phyloP scores from a whole-genome alignment of 805 yeast genomes.

The Yueomyces sinensis region DNA sequence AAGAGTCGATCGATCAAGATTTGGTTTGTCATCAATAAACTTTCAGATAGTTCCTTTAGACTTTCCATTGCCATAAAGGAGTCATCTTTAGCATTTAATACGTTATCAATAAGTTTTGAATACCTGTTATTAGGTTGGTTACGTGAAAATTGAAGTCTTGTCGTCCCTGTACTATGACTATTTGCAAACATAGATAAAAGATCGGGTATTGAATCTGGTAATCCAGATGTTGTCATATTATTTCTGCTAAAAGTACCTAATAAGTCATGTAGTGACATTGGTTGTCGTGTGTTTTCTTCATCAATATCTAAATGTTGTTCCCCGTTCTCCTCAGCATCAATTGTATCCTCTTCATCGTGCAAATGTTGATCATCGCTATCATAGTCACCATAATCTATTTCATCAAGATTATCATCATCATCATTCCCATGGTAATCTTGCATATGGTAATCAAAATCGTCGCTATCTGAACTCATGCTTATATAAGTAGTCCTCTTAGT shows the following conservation, averaged over 20 bases:
- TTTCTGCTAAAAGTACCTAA: conserved; percentile 15
- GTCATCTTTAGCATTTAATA: conserved; percentile 30
- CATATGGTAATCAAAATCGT: no score
- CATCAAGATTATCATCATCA: conserved; percentile 1
- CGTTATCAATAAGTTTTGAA: conserved; percentile 16
- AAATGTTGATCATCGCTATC: background rate
- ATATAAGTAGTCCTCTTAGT: no score
- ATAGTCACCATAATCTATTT: conserved; percentile 1
- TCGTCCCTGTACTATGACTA: no score
- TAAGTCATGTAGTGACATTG: conserved; percentile 16
- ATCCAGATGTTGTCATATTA: conserved; percentile 4
- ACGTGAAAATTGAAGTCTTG: background rate
- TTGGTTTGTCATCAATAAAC: conserved; percentile 55
- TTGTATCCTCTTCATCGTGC: conserved; percentile 2
- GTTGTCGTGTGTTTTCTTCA: conserved; percentile 7
- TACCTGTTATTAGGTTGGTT: conserved; percentile 8
- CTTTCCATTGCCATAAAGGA: conserved; percentile 51
- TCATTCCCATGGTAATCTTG: background rate
- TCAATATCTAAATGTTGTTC: conserved; percentile 16
- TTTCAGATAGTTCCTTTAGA: conserved; percentile 49
- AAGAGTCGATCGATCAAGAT: conserved; percentile 47
- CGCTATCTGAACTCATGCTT: no score
- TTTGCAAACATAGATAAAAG: conserved; percentile 20
- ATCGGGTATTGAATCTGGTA: conserved; percentile 28
- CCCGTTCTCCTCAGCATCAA: conserved; percentile 11